Evolutionary conservation across 164 flowering plant genomes (phyloP), one percentile per base, ranked within the genome.

Genomic region (Pachysandra terminalis): DNA sequence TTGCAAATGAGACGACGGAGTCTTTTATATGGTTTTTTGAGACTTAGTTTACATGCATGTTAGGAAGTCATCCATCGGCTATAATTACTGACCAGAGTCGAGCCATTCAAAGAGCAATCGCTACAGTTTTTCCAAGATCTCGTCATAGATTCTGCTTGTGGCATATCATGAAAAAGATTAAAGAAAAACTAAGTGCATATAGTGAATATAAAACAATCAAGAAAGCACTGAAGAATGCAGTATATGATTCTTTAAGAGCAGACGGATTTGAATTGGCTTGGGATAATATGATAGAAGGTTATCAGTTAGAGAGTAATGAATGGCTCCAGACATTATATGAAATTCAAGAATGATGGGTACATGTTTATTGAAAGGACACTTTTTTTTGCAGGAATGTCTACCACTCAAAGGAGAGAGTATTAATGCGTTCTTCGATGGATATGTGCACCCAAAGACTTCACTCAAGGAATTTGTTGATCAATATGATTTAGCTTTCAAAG

Each of bases 381-480:
- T 12, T 74, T 74, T 63, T 74, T 66, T 69, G 77, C 62, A 1
- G 70, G 69, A 17, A n/a, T n/a, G n/a, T n/a, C n/a, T n/a, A n/a
- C n/a, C n/a, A n/a, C n/a, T n/a, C n/a, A n/a, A n/a, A n/a, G n/a
- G n/a, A n/a, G n/a, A n/a, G n/a, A n/a, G n/a, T n/a, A n/a, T n/a
- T n/a, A n/a, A n/a, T n/a, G n/a, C n/a, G n/a, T n/a, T n/a, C n/a
- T n/a, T n/a, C n/a, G n/a, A n/a, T n/a, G n/a, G n/a, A n/a, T n/a
- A n/a, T 64, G 72, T 69, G 9, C 16, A 69, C 23, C 48, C 67
- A 17, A 45, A 40, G 61, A 69, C 61, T 16, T 35, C 64, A 0
- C 51, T 68, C 14, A 68, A 68, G 21, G 35, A 68, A 15, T 68
- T 70, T 70, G 67, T 70, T 13, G 70, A 67, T 22, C 62, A 57